Conservation (phyloP, 2,329 filamentous ascomycete genomes). For the Emmonsiellopsis sp. region DNA sequence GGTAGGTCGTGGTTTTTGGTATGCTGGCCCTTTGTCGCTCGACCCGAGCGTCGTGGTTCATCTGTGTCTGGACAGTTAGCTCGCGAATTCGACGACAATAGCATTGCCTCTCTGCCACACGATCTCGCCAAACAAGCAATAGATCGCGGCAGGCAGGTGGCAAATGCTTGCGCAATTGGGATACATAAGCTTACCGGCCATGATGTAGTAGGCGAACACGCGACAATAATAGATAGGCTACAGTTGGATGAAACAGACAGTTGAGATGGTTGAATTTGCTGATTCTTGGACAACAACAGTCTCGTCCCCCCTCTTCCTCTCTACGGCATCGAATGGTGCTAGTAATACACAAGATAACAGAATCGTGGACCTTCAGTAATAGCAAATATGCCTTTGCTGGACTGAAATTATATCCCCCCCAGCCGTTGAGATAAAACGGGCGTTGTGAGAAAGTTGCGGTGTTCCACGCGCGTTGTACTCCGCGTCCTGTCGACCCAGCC, state of each 20-base stretch:
- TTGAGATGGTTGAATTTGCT: conserved; percentile 8
- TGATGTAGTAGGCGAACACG: conserved; percentile 28
- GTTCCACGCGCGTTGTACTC: not conserved
- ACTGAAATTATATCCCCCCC: conserved; percentile 23
- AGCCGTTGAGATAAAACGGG: not conserved
- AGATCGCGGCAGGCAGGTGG: not conserved
- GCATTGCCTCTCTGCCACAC: conserved; percentile 10
- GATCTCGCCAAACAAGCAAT: not conserved
- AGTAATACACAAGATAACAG: conserved; percentile 32
- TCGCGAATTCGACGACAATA: conserved; percentile 1
- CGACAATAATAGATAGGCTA: conserved; percentile 27
- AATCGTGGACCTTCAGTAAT: conserved; percentile 16
- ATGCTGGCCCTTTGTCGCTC: conserved; percentile 94
- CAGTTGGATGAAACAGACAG: conserved; percentile 18
- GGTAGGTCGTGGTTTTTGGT: conserved; percentile 75
- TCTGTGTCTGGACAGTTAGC: conserved; percentile 40
- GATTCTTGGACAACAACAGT: conserved; percentile 6
- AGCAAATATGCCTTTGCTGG: conserved; percentile 19
- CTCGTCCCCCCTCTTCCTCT: conserved; percentile 19
- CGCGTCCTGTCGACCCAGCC: not conserved
- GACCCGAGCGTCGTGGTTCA: conserved; percentile 86
- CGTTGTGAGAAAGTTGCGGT: not conserved
- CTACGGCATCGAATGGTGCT: conserved; percentile 32
- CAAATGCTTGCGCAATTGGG: conserved; percentile 10
- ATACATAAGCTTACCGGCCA: conserved; percentile 53